A percentile compares a stretch with the other conserved stretches of the same genome.
phyloP scores from a whole-genome alignment of 2,329 filamentous ascomycete species.

The Aurifilum marmelostoma region DNA sequence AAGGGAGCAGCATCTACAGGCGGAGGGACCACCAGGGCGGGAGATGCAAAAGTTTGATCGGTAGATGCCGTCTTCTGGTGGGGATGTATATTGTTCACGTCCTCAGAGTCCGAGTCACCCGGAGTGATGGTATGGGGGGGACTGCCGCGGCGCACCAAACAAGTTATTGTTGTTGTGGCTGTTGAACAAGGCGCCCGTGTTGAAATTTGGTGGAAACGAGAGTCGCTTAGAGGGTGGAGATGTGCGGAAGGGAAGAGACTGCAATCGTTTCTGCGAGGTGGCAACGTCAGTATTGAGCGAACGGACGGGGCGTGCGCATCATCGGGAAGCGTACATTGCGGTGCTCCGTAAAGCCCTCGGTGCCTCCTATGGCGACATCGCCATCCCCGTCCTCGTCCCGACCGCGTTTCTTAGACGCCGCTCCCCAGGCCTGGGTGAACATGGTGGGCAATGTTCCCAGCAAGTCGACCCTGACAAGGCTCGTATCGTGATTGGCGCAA shows the following conservation, averaged over 20 bases:
- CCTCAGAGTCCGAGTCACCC: conserved; percentile 38
- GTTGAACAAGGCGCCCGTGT: conserved; percentile 29
- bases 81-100: conserved; percentile 27
- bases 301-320: background rate
- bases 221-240: conserved; percentile 46
- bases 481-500: conserved; percentile 9
- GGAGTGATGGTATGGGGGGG: conserved; percentile 44
- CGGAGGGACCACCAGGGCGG: conserved; percentile 31
- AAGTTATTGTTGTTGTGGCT: conserved; percentile 31
- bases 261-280: conserved; percentile 54
- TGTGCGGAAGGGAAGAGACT: conserved; percentile 55
- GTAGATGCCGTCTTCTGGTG: conserved; percentile 39
- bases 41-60: conserved; percentile 37
- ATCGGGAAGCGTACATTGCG: conserved; percentile 46
- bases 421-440: conserved; percentile 44
- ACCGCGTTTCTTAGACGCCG: conserved; percentile 48
- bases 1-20: conserved; percentile 15
- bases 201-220: conserved; percentile 36
- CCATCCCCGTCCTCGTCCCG: conserved; percentile 49
- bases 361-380: conserved; percentile 40
- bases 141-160: conserved; percentile 33
- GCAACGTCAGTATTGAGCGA: conserved; percentile 13
- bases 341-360: conserved; percentile 53
- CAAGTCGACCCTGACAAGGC: conserved; percentile 13
- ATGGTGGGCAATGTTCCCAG: conserved; percentile 36